These are phyloP conservation scores for Hordeum marinum DNA, from an alignment of 176 grass and related monocot species.

Conservation along the genomic window DNA sequence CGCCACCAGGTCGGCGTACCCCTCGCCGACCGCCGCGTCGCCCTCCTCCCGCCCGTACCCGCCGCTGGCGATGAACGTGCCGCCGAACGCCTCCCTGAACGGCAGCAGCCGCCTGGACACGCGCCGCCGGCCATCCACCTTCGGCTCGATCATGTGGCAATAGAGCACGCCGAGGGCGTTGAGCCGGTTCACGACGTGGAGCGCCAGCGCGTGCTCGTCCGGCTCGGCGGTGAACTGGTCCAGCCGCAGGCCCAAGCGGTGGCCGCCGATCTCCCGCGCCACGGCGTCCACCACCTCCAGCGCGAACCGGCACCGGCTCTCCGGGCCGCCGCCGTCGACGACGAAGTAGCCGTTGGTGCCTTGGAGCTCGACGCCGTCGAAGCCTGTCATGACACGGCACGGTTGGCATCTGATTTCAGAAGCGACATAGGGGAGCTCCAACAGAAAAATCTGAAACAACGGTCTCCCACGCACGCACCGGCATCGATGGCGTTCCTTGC, in stretches of 20 bases:
- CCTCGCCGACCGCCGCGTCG: conserved; percentile 23
- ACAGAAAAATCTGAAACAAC: no score
- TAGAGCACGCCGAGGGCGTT: conserved; percentile 23
- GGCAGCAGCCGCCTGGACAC: conserved; percentile 16
- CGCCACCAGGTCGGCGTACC: conserved; percentile 49
- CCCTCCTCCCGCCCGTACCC: conserved; percentile 44
- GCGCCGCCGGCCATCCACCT: neutral
- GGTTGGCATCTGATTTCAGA: no score
- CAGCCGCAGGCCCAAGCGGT: conserved; percentile 26
- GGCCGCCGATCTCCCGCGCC: conserved; percentile 14
- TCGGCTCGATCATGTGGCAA: conserved; percentile 41
- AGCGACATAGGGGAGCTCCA: no score
- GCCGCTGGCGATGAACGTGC: conserved; percentile 36
- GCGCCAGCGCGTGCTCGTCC: conserved; percentile 28
- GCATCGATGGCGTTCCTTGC: neutral
- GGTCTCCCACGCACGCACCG: neutral
- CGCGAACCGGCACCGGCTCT: conserved; percentile 34
- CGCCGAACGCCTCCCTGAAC: conserved; percentile 38
- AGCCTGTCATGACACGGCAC: neutral
- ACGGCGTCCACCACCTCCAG: conserved; percentile 31
- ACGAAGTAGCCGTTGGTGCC: conserved; percentile 30
- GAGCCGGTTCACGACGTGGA: conserved; percentile 23
- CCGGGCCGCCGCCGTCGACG: neutral
- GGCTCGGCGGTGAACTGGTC: conserved; percentile 13
- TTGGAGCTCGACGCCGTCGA: conserved; percentile 46